Conservation (phyloP, 192 early-diverging fungal species). For the Dissophora globulifera region DNA sequence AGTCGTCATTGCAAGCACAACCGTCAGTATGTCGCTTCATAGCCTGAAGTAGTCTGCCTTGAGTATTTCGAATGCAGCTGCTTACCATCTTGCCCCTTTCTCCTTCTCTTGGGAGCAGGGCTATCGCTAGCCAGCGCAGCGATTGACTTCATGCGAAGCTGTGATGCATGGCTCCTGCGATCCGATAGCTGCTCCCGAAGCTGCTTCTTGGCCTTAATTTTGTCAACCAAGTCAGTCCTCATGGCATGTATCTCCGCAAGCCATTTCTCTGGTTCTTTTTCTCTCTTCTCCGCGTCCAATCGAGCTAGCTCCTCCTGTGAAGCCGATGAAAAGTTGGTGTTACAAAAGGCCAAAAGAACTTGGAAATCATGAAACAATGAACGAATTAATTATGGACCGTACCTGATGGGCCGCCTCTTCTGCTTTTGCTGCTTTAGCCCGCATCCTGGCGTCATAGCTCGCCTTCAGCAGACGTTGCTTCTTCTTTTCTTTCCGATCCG, state of each 20-base stretch:
- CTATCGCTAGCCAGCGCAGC: conserved; percentile 81
- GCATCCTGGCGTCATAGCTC: conserved; percentile 78
- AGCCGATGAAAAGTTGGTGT: neutral
- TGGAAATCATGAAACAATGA: no score
- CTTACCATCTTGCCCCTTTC: conserved; percentile 70
- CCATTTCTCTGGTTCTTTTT: conserved; percentile 77
- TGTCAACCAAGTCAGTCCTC: conserved; percentile 66
- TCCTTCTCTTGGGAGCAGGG: conserved; percentile 61
- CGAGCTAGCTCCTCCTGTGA: conserved; percentile 68
- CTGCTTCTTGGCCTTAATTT: conserved; percentile 75
- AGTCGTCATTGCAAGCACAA: no score
- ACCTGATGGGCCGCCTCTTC: conserved; percentile 73
- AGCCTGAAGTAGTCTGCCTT: no score
- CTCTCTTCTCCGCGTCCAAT: conserved; percentile 77
- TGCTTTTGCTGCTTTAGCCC: conserved; percentile 78
- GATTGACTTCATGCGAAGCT: conserved; percentile 86
- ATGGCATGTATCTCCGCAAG: conserved; percentile 71
- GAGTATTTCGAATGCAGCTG: neutral
- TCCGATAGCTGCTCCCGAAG: conserved; percentile 84
- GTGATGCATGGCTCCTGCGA: conserved; percentile 87
- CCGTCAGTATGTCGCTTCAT: no score
- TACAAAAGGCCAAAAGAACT: neutral
- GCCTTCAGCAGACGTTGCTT: conserved; percentile 85
- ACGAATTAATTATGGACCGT: conserved; percentile 10
- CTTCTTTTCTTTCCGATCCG: conserved; percentile 84